Base-by-base conservation (phyloP, 306 rosid species). In the Acacia melanoxylon region DNA sequence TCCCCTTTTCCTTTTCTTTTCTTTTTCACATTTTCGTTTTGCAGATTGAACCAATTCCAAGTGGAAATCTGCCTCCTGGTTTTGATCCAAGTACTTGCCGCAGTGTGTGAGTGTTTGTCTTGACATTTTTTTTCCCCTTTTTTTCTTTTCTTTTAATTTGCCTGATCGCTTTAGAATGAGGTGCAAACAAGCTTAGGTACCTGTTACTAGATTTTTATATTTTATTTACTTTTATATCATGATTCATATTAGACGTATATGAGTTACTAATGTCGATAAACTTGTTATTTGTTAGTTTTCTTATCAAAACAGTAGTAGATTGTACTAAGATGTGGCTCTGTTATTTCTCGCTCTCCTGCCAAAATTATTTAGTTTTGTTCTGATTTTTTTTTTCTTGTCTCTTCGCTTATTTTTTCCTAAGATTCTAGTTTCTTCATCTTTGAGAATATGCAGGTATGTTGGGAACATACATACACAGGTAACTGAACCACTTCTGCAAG, bases 1-100 rank as follows among this genome's bases (percentile, higher is more conserved):
- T 82, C 74, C 70, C 56, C 20, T 67, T 67, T 54, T 88, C 56
- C 25, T 44, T 44, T 84, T 78, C 79, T 70, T 87, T 84, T 81
- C 51, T 42, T 85, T 90, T 89, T 87, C 75, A 75, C 85, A 41
- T 89, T 69, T 91, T 89, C 79, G 78, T 91, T 93, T 87, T 92
- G 97, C 99, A 95, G 99, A 93, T 95, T 88, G 99, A 95, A 90
- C 99, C 99, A 85, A 91, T 92, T 83, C 97, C 99, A 87, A 95
- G 99, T 89, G 99, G 99, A 88, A 95, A 95, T 91, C 91, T 95
- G 88, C 99, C 99, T 83, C 99, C 98, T 72, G 99, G 99, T 88
- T 95, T 95, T 91, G 99, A 95, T 93, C 99, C 99, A 83, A 95
- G 99, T 83, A 90, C 98, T 86, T 95, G 99, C 97, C 99, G 99